These are phyloP conservation scores for Magnusiomyces ingens DNA, from an alignment of 1,139 yeast genomes.

Conservation along the genomic window DNA sequence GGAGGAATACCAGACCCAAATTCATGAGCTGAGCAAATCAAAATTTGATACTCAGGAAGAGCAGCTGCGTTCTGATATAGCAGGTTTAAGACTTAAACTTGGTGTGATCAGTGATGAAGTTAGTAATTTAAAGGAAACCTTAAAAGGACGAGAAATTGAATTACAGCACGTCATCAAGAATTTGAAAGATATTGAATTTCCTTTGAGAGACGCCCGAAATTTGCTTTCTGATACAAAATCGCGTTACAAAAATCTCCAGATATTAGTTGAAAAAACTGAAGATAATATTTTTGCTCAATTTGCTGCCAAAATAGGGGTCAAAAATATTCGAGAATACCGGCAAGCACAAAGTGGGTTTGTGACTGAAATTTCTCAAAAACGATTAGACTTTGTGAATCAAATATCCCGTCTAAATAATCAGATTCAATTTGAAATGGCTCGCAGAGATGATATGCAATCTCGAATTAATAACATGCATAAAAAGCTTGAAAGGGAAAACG, in stretches of 20 bases:
- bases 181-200: constrained; percentile 18
- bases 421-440: constrained; percentile 55
- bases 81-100: constrained; percentile 47
- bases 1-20: constrained; percentile 51
- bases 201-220: constrained; percentile 15
- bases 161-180: constrained; percentile 42
- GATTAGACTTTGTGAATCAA: constrained; percentile 54
- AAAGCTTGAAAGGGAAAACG: constrained; percentile 35
- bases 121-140: constrained; percentile 43
- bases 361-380: constrained; percentile 57
- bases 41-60: constrained; percentile 51
- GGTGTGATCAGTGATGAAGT: constrained; percentile 48
- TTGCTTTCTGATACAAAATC: constrained; percentile 24
- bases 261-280: constrained; percentile 23
- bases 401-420: constrained; percentile 57
- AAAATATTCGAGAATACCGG: constrained; percentile 59
- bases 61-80: constrained; percentile 48
- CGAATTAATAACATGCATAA: constrained; percentile 40
- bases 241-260: constrained; percentile 29
- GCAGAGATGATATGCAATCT: constrained; percentile 43
- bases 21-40: constrained; percentile 44
- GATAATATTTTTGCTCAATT: constrained; percentile 46
- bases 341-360: constrained; percentile 49
- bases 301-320: constrained; percentile 48
- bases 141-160: constrained; percentile 52